A percentile compares a stretch with the other conserved stretches of the same genome.
These are phyloP conservation scores for Aspergillus felis DNA, from an alignment of 2,329 filamentous ascomycete genomes.

Conservation along the genomic window DNA sequence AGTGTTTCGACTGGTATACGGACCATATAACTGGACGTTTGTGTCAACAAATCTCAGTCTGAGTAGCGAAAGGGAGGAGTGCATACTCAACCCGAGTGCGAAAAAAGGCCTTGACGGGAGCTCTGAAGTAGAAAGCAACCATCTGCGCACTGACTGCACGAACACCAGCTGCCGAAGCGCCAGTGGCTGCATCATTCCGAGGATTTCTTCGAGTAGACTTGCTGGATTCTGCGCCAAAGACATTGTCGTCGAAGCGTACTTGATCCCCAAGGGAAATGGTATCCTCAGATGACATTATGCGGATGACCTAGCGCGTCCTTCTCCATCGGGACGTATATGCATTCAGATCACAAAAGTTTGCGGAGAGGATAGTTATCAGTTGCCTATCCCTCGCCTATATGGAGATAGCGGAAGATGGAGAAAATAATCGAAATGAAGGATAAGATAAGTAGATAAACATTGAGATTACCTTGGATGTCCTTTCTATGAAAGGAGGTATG, in stretches of 20 bases:
- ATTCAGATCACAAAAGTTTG: not conserved
- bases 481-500: not conserved
- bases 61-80: conserved; percentile 1
- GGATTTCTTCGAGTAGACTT: conserved; percentile 38
- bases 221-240: conserved; percentile 15
- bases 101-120: conserved; percentile 90
- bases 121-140: conserved; percentile 86
- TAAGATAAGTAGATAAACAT: not conserved
- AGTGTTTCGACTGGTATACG: conserved; percentile 4
- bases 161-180: conserved; percentile 79
- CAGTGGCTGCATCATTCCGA: conserved; percentile 60
- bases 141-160: conserved; percentile 79
- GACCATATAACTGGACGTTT: conserved; percentile 50
- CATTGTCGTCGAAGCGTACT: conserved; percentile 13
- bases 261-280: conserved; percentile 3
- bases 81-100: conserved; percentile 81
- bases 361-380: not conserved
- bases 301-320: not conserved
- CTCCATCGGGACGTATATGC: conserved; percentile 13
- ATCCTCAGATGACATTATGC: conserved; percentile 10
- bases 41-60: conserved; percentile 14
- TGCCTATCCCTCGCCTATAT: not conserved
- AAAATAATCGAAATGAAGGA: not conserved
- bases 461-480: not conserved
- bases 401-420: not conserved